phyloP scores from a whole-genome alignment of 2,329 filamentous ascomycete genomes.

The Pezicula neosporulosa region DNA sequence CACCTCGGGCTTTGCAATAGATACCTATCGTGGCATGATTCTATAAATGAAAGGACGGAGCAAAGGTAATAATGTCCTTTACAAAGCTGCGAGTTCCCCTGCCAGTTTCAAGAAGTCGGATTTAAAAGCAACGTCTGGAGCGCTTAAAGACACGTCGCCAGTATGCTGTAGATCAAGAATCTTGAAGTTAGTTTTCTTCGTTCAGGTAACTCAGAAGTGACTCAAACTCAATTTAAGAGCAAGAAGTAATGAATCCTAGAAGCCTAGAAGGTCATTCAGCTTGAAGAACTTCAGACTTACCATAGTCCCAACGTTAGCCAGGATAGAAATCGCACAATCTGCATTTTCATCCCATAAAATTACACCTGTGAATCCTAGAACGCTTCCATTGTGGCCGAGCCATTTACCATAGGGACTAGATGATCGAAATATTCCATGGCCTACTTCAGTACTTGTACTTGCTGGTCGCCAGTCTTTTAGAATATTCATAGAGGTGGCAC shows the following conservation, averaged over 20 bases:
- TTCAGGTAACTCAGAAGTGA: too few species aligned
- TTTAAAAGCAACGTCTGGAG: constrained; percentile 1
- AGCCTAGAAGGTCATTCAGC: too few species aligned
- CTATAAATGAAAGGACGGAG: too few species aligned
- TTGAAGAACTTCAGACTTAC: too few species aligned
- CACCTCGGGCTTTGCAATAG: too few species aligned
- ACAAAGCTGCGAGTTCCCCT: not conserved
- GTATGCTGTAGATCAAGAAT: constrained; percentile 2
- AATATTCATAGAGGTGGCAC: constrained; percentile 3
- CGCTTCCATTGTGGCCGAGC: constrained; percentile 11
- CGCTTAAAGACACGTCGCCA: constrained; percentile 5
- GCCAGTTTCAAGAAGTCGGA: constrained; percentile 4
- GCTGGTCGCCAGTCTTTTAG: constrained; percentile 4
- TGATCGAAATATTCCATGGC: constrained; percentile 8
- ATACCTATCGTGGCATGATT: too few species aligned
- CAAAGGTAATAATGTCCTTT: too few species aligned
- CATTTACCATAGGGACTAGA: constrained; percentile 1
- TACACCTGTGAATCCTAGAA: constrained; percentile 9
- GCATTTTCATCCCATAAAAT: constrained; percentile 10
- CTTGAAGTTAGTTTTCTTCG: not conserved
- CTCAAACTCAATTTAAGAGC: too few species aligned
- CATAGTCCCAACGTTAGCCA: constrained; percentile 11
- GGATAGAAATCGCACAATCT: constrained; percentile 8
- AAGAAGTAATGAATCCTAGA: too few species aligned
- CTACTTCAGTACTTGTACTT: not conserved